Evolutionary conservation across 805 yeast species (phyloP).

Genomic region (Candida manassasensis): DNA sequence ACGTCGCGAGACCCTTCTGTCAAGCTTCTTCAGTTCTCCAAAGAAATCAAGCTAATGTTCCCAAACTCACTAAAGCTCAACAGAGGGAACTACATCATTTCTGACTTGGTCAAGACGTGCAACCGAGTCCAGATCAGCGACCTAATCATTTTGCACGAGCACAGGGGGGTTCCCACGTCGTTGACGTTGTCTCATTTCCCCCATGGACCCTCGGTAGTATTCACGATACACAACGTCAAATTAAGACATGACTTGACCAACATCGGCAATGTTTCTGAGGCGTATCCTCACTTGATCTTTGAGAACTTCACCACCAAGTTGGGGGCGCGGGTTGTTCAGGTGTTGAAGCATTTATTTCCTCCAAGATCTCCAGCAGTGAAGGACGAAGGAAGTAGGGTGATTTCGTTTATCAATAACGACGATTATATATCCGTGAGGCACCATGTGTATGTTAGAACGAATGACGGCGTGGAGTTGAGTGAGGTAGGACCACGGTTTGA

Average conservation of each 20-base stretch:
- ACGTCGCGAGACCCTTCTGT: slow-evolving; percentile 91
- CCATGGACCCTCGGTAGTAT: slow-evolving; percentile 94
- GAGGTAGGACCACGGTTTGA: slow-evolving; percentile 99
- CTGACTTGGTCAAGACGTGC: slow-evolving; percentile 80
- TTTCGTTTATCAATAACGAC: slow-evolving; percentile 83
- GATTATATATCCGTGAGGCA: slow-evolving; percentile 94
- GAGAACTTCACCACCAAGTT: slow-evolving; percentile 79
- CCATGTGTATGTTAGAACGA: slow-evolving; percentile 86
- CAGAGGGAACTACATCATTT: slow-evolving; percentile 88
- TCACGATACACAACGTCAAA: slow-evolving; percentile 91
- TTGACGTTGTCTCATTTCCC: slow-evolving; percentile 92
- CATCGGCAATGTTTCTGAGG: slow-evolving; percentile 84
- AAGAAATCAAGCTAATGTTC: slow-evolving; percentile 83
- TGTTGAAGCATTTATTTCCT: slow-evolving; percentile 87
- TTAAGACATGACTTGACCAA: slow-evolving; percentile 87
- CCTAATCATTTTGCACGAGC: slow-evolving; percentile 84
- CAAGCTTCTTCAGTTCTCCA: slow-evolving; percentile 82
- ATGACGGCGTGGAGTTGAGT: slow-evolving; percentile 84
- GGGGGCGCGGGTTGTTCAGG: slow-evolving; percentile 76
- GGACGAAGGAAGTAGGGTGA: slow-evolving; percentile 77
- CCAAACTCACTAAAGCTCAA: slow-evolving; percentile 87
- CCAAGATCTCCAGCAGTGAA: slow-evolving; percentile 78
- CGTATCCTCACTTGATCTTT: slow-evolving; percentile 89
- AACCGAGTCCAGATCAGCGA: slow-evolving; percentile 78
- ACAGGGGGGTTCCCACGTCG: slow-evolving; percentile 96